These are phyloP conservation scores for Starmerella vaccinii DNA, from an alignment of 805 yeast genomes.

Conservation along the genomic window DNA sequence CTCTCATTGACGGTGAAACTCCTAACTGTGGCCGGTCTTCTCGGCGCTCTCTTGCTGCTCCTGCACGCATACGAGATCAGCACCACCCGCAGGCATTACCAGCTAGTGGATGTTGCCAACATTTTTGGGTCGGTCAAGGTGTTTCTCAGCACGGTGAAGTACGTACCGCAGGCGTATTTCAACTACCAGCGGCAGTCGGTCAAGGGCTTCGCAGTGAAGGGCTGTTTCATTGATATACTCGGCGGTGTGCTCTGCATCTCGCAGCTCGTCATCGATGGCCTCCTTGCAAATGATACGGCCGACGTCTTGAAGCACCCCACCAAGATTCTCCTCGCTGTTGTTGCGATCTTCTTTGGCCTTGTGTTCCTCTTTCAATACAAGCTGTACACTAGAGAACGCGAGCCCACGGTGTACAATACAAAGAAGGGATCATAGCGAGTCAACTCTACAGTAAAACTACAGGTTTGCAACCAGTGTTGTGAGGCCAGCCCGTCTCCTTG, in stretches of 20 bases:
- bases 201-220: conserved; percentile 38
- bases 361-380: conserved; percentile 30
- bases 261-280: conserved; percentile 37
- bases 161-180: conserved; percentile 40
- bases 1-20: conserved; percentile 26
- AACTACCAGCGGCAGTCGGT: conserved; percentile 37
- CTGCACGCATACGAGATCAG: conserved; percentile 27
- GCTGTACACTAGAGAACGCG: conserved; percentile 17
- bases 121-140: conserved; percentile 39
- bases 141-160: conserved; percentile 37
- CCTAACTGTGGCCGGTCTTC: conserved; percentile 19
- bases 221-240: conserved; percentile 35
- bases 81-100: conserved; percentile 24
- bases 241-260: conserved; percentile 36
- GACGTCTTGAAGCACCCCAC: conserved; percentile 37
- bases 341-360: conserved; percentile 29
- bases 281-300: conserved; percentile 28
- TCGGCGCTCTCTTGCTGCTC: conserved; percentile 21
- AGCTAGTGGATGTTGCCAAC: conserved; percentile 34
- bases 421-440: conserved; percentile 5
- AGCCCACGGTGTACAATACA: conserved; percentile 15
- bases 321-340: conserved; percentile 36
- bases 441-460: no score
- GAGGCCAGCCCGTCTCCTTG: no score
- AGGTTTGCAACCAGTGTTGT: no score